Evolutionary conservation across 495 filamentous ascomycete genomes (phyloP).

Genomic region (Monascus purpureus): DNA sequence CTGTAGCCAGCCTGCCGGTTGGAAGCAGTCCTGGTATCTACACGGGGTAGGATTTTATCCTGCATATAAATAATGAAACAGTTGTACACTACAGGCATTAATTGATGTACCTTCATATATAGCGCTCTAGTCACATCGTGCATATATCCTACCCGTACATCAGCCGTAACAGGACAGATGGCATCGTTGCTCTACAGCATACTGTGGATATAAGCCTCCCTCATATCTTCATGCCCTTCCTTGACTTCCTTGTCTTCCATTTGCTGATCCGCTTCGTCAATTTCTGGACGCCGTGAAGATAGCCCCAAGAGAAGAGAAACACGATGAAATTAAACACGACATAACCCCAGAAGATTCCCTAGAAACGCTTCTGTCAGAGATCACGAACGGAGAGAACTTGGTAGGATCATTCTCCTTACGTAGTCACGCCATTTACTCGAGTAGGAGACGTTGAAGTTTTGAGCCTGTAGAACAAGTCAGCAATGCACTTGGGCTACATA

Average conservation of each 20-base stretch:
- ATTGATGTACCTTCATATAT: too few relatives aligned
- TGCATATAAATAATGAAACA: not conserved
- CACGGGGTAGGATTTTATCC: not conserved
- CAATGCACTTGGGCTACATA: too few relatives aligned
- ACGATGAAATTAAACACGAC: constrained; percentile 42
- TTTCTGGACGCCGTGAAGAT: constrained; percentile 31
- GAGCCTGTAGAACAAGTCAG: constrained; percentile 20
- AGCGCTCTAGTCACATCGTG: too few relatives aligned
- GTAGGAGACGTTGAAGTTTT: constrained; percentile 35
- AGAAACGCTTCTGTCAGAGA: too few relatives aligned
- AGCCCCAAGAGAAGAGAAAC: constrained; percentile 39
- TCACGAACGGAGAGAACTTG: too few relatives aligned
- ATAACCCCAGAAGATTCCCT: constrained; percentile 43
- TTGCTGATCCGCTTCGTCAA: constrained; percentile 28
- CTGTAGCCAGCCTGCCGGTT: too few relatives aligned
- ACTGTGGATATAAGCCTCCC: not conserved
- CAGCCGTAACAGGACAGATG: too few relatives aligned
- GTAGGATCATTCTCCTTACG: constrained; percentile 25
- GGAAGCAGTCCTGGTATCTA: too few relatives aligned
- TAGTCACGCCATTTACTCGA: constrained; percentile 48
- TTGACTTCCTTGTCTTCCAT: constrained; percentile 29
- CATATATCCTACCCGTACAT: too few relatives aligned
- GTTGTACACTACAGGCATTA: too few relatives aligned
- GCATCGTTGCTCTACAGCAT: not conserved
- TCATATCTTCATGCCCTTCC: constrained; percentile 7